Evolutionary conservation across 768 basidiomycete species (phyloP).

Genomic region (Naganishia friedmannii): DNA sequence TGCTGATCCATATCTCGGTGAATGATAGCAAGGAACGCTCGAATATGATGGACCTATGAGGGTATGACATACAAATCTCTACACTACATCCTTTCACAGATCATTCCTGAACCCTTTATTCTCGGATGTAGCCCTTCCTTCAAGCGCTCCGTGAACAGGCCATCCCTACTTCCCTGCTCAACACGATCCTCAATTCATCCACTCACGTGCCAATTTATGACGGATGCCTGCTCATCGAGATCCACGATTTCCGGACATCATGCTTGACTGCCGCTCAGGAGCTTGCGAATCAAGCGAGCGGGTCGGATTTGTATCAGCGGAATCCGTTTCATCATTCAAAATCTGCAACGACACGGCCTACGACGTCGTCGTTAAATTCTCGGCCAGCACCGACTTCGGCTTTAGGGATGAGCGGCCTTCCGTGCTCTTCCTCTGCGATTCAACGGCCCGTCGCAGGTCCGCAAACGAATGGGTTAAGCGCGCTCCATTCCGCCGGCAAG

Average conservation of each 20-base stretch:
- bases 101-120: neutral
- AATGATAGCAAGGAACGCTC: conserved; percentile 48
- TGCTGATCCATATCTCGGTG: neutral
- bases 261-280: conserved; percentile 8
- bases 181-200: conserved; percentile 34
- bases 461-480: conserved; percentile 8
- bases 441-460: conserved; percentile 12
- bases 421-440: neutral
- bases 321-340: conserved; percentile 22
- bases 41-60: conserved; percentile 54
- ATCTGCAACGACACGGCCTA: conserved; percentile 7
- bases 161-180: conserved; percentile 30
- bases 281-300: conserved; percentile 18
- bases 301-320: conserved; percentile 21
- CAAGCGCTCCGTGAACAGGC: conserved; percentile 53
- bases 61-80: conserved; percentile 32
- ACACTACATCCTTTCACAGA: neutral
- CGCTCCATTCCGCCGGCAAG: neutral
- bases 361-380: neutral
- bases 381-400: conserved; percentile 14
- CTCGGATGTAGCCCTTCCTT: conserved; percentile 50
- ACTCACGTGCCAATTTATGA: conserved; percentile 21
- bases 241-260: conserved; percentile 53
- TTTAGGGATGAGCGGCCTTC: conserved; percentile 11
- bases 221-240: conserved; percentile 44